phyloP scores from a whole-genome alignment of 768 basidiomycete species.

The Podaxis sp. region DNA sequence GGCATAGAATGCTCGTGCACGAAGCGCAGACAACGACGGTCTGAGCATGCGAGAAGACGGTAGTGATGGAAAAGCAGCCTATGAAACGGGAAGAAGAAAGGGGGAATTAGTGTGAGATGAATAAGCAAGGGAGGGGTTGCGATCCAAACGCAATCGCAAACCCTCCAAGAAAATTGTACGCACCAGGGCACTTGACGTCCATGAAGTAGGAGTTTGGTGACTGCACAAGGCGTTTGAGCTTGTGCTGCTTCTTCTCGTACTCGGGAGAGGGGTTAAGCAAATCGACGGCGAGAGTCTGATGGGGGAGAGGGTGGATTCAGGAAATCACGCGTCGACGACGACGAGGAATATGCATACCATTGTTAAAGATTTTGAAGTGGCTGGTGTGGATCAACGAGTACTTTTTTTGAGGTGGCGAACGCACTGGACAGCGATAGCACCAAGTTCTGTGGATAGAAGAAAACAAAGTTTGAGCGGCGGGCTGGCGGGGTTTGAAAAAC shows the following conservation, averaged over 20 bases:
- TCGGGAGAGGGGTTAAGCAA: constrained; percentile 94
- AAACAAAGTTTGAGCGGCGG: constrained; percentile 40
- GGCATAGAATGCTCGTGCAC: constrained; percentile 94
- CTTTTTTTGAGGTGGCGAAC: constrained; percentile 33
- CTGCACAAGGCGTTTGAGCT: constrained; percentile 99
- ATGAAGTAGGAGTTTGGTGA: constrained; percentile 99
- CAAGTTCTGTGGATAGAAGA: constrained; percentile 39
- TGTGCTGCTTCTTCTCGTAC: constrained; percentile 88
- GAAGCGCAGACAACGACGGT: constrained; percentile 93
- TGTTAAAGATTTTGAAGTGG: constrained; percentile 25
- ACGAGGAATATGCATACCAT: constrained; percentile 31
- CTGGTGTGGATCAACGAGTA: constrained; percentile 22
- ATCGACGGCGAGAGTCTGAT: constrained; percentile 92
- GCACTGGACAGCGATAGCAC: constrained; percentile 25
- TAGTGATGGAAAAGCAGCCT: constrained; percentile 95
- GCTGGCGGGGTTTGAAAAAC: constrained; percentile 28
- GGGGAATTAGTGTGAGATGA: constrained; percentile 19
- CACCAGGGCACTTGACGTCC: constrained; percentile 99
- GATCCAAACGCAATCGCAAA: not conserved
- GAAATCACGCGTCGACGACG: not conserved
- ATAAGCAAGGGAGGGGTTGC: constrained; percentile 11
- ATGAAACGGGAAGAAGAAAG: constrained; percentile 17
- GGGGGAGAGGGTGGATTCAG: constrained; percentile 6
- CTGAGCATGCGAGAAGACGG: constrained; percentile 99
- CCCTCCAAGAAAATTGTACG: constrained; percentile 25